These are phyloP conservation scores for Schizophyllum amplum DNA, from an alignment of 1,284 basidiomycete genomes.

Conservation along the genomic window DNA sequence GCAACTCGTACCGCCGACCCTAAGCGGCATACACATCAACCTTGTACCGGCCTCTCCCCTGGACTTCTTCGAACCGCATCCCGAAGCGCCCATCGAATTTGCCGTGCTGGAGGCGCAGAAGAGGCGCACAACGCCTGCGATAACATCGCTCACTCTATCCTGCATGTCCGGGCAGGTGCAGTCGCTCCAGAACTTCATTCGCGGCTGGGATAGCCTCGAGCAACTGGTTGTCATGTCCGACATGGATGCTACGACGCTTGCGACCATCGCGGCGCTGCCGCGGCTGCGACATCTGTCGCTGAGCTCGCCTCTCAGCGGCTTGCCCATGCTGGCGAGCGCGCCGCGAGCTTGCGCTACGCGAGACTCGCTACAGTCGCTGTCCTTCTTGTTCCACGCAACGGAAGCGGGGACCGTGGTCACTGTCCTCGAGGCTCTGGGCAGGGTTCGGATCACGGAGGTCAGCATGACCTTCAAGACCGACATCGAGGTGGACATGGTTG, in stretches of 20 bases:
- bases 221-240: background rate
- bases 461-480: no score
- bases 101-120: no score
- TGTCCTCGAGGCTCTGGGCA: no score
- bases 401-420: no score
- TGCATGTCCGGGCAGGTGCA: background rate
- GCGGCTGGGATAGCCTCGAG: background rate
- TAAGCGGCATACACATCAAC: background rate
- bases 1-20: background rate
- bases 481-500: no score
- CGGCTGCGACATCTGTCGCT: background rate
- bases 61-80: background rate
- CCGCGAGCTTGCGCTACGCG: no score
- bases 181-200: background rate
- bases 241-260: background rate
- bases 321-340: no score
- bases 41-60: background rate
- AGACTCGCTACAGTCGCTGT: no score
- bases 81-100: background rate
- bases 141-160: background rate
- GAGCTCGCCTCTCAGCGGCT: no score
- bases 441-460: no score
- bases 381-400: no score
- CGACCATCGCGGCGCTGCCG: background rate
- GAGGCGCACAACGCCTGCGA: background rate